Conservation (phyloP, 805 yeast species). For the Lipomyces sp. region DNA sequence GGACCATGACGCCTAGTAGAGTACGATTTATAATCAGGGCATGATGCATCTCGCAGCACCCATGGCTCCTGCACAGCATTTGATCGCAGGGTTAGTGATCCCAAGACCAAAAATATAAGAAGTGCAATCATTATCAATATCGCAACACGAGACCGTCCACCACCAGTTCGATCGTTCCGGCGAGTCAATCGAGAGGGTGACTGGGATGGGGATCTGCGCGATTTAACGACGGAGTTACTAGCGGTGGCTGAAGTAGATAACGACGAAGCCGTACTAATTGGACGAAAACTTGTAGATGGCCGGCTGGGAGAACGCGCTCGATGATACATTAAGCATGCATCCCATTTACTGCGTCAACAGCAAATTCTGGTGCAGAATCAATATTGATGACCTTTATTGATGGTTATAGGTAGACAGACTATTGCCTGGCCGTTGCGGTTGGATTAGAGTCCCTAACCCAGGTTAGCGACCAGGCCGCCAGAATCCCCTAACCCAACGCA, state of each 20-base stretch:
- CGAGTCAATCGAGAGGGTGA: conserved; percentile 4
- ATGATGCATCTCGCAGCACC: conserved; percentile 33
- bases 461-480: no score
- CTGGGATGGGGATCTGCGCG: neutral
- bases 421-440: no score
- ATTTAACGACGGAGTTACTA: neutral
- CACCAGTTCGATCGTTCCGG: neutral
- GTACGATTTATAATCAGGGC: conserved; percentile 34
- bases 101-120: conserved; percentile 5
- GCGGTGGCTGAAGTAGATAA: neutral
- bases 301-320: conserved; percentile 30
- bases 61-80: conserved; percentile 33
- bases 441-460: no score
- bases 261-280: conserved; percentile 1
- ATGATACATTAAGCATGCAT: conserved; percentile 26
- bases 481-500: neutral
- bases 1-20: conserved; percentile 37
- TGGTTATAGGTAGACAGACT: neutral
- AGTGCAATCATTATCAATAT: conserved; percentile 12
- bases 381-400: neutral
- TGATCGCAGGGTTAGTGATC: conserved; percentile 5
- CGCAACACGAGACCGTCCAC: neutral
- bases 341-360: neutral
- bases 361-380: neutral
- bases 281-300: neutral